Conservation (phyloP, 164 flowering plant species). For the Aristolochia californica region DNA sequence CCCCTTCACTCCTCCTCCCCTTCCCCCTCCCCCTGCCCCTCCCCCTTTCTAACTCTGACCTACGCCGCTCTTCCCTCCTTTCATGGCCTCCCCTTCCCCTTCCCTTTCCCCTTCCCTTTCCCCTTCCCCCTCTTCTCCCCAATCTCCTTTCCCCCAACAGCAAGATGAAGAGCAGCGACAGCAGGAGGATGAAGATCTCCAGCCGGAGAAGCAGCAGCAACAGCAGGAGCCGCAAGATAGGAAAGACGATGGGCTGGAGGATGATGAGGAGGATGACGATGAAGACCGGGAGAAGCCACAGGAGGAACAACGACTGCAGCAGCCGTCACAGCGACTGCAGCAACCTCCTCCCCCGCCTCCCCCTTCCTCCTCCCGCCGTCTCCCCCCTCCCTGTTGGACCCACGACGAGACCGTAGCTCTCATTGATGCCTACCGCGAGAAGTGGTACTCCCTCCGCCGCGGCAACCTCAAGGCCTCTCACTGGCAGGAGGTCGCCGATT, state of each 20-base stretch:
- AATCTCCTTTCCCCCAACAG: not conserved
- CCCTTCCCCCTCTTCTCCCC: conserved; percentile 6
- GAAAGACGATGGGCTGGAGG: too few relatives aligned
- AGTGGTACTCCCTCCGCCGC: conserved; percentile 62
- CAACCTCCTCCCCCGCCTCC: conserved; percentile 4
- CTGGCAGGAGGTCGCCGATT: conserved; percentile 67
- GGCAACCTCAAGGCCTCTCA: conserved; percentile 65
- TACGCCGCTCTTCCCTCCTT: not conserved
- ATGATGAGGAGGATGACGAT: too few relatives aligned
- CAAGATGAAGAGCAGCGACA: too few relatives aligned
- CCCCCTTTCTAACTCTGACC: not conserved
- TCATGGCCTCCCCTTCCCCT: conserved; percentile 5
- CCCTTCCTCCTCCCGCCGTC: conserved; percentile 19
- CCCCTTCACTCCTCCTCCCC: not conserved
- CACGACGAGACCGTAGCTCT: conserved; percentile 60
- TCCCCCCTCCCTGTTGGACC: conserved; percentile 86
- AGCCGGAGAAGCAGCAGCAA: too few relatives aligned
- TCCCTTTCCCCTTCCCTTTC: not conserved
- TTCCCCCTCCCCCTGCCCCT: not conserved
- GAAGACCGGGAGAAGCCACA: too few relatives aligned
- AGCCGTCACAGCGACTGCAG: too few relatives aligned
- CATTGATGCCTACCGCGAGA: conserved; percentile 55
- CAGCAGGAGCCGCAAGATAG: too few relatives aligned
- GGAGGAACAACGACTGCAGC: not conserved
- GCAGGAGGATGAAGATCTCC: too few relatives aligned